Evolutionary conservation across 2,329 filamentous ascomycete species (phyloP), one percentile per base, ranked within the genome.

Genomic region (Fusarium sacchari): DNA sequence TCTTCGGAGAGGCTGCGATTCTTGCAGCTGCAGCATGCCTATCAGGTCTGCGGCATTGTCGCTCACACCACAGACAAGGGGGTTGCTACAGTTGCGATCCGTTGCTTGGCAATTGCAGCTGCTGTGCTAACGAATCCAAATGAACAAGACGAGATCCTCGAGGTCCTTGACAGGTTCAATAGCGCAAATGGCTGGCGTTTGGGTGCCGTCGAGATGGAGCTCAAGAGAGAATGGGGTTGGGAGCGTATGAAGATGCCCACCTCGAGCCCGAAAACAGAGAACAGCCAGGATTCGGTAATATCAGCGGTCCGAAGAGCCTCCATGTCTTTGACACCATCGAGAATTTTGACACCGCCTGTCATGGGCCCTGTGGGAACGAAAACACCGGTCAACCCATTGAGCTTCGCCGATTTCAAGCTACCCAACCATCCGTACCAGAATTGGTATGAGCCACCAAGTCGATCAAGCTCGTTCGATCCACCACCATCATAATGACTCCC

Each of bases 11-110:
- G 94, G 67, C 94, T 96, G 89, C 89, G 88, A 52, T 86, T 88
- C 9, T 87, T 93, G 78, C 91, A 93, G 76, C 86, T 92, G 55
- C 89, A 90, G 69, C 94, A 98, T 79, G 92, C 94, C 1, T 92
- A 93, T 74, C 92, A 95, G 79, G 92, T 97, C 30, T 98, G 95
- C 79, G 96, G 96, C 20, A 97, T 98, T 70, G 91, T 94, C 30
- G 93, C 94, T 6, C 94, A 97, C 79, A 91, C 92, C 58, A 93
- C 95, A 77, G 94, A 97, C 79, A 88, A 90, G 32, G 94, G 93
- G 34, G 90, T 97, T 37, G 91, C 93, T 15, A 93, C 90, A 56
- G 91, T 97, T 15, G 94, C 94, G 6, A 89, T 96, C 43, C 92
- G 93, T 15, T 94, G 93, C 39, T 86, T 98, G 12, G 91, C 92